Conservation (phyloP, 495 filamentous ascomycete genomes). For the Rhypophila decipiens region DNA sequence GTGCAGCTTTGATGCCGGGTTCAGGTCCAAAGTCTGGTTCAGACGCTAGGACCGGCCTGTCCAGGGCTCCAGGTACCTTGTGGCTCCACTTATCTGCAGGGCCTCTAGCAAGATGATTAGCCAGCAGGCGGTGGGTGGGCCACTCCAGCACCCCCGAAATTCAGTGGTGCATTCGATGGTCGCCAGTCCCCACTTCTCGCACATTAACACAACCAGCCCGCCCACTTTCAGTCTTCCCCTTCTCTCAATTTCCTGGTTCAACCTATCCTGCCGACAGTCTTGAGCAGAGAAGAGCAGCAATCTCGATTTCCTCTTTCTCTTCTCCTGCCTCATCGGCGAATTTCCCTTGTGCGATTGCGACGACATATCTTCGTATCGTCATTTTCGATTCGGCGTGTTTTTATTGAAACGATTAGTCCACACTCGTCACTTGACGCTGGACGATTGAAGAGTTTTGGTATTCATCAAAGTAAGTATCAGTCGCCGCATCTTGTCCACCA, state of each 20-base stretch:
- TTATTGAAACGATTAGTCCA: conserved; percentile 6
- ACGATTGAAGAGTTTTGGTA: neutral
- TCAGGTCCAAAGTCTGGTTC: too few relatives aligned
- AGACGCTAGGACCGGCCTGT: too few relatives aligned
- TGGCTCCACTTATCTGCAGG: conserved; percentile 14
- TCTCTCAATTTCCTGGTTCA: conserved; percentile 22
- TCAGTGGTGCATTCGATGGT: conserved; percentile 13
- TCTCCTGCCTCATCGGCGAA: conserved; percentile 9
- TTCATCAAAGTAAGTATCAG: neutral
- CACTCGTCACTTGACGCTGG: neutral
- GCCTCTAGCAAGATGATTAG: conserved; percentile 9
- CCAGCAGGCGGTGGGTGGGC: conserved; percentile 11
- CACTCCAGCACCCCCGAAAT: conserved; percentile 18
- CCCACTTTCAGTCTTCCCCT: conserved; percentile 20
- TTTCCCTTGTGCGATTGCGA: conserved; percentile 5
- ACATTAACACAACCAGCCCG: conserved; percentile 29
- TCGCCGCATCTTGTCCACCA: neutral
- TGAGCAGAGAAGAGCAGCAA: too few relatives aligned
- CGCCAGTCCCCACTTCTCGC: conserved; percentile 17
- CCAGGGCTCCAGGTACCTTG: conserved; percentile 16
- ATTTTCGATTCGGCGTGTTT: conserved; percentile 1
- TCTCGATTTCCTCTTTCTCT: conserved; percentile 11
- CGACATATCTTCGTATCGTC: conserved; percentile 5
- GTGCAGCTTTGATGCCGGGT: too few relatives aligned
- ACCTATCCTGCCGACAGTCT: conserved; percentile 18